These are phyloP conservation scores for Tricholoma saponaceum DNA, from an alignment of 768 basidiomycete species.

Conservation along the genomic window DNA sequence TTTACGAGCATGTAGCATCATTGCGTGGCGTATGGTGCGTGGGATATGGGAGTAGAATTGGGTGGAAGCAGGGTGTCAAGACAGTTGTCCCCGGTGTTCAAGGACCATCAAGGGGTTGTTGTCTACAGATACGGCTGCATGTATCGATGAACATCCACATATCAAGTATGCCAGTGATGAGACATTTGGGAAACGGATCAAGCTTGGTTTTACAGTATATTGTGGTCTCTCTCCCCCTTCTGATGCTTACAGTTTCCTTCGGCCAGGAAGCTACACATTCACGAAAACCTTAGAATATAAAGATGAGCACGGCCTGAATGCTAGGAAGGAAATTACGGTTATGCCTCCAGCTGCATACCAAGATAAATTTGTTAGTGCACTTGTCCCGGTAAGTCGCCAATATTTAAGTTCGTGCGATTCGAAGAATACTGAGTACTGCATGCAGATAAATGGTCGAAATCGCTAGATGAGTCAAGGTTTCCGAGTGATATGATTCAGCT, in stretches of 20 bases:
- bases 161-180: slow-evolving; percentile 84
- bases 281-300: slow-evolving; percentile 86
- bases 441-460: slow-evolving; percentile 48
- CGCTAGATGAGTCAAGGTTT: slow-evolving; percentile 34
- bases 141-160: slow-evolving; percentile 70
- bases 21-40: slow-evolving; percentile 56
- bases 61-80: slow-evolving; percentile 26
- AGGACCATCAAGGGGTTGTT: slow-evolving; percentile 50
- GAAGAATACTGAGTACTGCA: neutral
- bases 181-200: slow-evolving; percentile 68
- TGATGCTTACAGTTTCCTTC: neutral
- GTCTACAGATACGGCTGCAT: slow-evolving; percentile 29
- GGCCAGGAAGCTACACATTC: slow-evolving; percentile 71
- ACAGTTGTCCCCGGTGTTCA: slow-evolving; percentile 29
- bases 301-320: slow-evolving; percentile 71
- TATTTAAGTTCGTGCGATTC: neutral
- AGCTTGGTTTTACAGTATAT: slow-evolving; percentile 79
- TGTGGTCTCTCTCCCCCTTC: slow-evolving; percentile 28
- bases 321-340: slow-evolving; percentile 73
- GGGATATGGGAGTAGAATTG: too few species aligned
- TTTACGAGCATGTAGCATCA: slow-evolving; percentile 50
- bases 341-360: slow-evolving; percentile 79
- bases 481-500: slow-evolving; percentile 34
- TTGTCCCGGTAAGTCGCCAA: slow-evolving; percentile 59
- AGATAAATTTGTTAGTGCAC: slow-evolving; percentile 66